A percentile compares a stretch with the other conserved stretches of the same genome.
Evolutionary conservation across 768 basidiomycete genomes (phyloP).

Genomic region (Auricularia cornea): DNA sequence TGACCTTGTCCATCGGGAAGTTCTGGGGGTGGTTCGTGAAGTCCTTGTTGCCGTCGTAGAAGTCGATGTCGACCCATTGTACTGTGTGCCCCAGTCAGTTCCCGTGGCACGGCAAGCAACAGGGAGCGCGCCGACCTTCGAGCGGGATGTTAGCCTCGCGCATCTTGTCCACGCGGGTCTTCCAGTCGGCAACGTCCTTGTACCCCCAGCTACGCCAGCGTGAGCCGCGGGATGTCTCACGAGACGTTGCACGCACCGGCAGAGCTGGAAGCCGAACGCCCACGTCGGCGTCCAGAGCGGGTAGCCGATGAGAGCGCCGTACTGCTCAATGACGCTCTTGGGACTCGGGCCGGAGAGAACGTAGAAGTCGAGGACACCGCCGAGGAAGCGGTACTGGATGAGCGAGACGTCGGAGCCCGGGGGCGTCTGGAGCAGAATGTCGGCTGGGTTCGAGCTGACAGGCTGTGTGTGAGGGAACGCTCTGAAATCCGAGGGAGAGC

Average conservation of each 20-base stretch:
- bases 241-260: constrained; percentile 33
- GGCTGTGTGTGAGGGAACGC: no score
- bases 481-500: no score
- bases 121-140: constrained; percentile 39
- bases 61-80: constrained; percentile 74
- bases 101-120: no score
- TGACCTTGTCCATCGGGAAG: constrained; percentile 48
- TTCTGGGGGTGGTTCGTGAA: constrained; percentile 60
- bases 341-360: constrained; percentile 37
- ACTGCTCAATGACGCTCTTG: constrained; percentile 58
- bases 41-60: constrained; percentile 60
- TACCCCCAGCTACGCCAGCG: constrained; percentile 38
- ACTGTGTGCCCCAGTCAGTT: no score
- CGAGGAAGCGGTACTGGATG: constrained; percentile 23
- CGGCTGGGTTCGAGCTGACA: constrained; percentile 41
- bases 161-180: constrained; percentile 49
- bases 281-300: constrained; percentile 67
- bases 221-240: constrained; percentile 12
- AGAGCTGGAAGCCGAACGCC: constrained; percentile 75
- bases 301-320: constrained; percentile 52
- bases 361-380: constrained; percentile 26
- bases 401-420: constrained; percentile 37
- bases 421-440: constrained; percentile 58
- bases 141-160: constrained; percentile 68
- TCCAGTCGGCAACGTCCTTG: constrained; percentile 46